Evolutionary conservation across 1,284 basidiomycete species (phyloP), one percentile per base, ranked within the genome.

Genomic region (Microbotryomycetes sp.): DNA sequence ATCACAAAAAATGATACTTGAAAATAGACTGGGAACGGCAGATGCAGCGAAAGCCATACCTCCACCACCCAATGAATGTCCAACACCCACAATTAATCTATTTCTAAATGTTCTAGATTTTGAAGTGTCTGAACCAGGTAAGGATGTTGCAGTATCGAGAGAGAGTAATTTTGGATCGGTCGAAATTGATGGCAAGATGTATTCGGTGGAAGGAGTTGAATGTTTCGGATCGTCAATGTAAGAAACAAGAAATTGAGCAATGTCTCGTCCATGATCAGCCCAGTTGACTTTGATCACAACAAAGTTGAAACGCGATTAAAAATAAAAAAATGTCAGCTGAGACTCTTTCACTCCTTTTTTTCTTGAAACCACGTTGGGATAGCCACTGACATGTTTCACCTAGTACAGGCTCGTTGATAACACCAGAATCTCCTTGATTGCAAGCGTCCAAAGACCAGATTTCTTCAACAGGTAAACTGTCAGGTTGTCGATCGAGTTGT

Each of bases 51-150:
- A 70, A 22, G 65, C 64, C 14, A 68, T 67, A 0, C 65, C 69
- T 22, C 83, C 85, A 1, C 86, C 89, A 28, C 89, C 88, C 62
- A 87, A 85, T 0, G 89, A 92, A 74, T 96, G 90, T 0, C 89
- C 91, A 3, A 91, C 75, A 1, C 80, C 83, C 25, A 92, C 76
- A 3, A 89, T 71, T 15, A 67, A 62, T 3, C 69, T 67, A 59
- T 71, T 60, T 15, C 66, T 62, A 58, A 62, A 70, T 15, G 49
- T 36, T 2, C 67, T 63, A 59, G 69, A 83, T 80, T 60, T 12
- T 4, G 64, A 49, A 5, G 22, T 7, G n/a, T 48, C 1, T 0
- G 62, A 9, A 12, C 60, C 63, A 22, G 57, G 29, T 1, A 55
- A n/a, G 26, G 53, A 16, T 4, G 57, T 15, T 0, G 48, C 36